Base-by-base conservation (phyloP, 2,329 filamentous ascomycete species). In the Elsinoe batatas region DNA sequence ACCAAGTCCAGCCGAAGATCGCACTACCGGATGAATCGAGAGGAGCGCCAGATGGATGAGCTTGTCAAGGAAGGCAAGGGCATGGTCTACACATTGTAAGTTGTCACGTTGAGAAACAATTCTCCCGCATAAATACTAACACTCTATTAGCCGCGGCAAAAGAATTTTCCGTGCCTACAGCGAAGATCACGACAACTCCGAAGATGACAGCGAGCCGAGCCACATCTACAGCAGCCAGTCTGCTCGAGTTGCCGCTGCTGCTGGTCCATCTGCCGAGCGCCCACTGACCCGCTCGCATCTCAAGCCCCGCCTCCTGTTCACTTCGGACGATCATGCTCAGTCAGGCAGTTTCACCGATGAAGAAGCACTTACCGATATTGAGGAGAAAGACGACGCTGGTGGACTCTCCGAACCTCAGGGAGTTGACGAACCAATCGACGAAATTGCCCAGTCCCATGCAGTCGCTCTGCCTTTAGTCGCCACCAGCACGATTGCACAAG, bases 21-120 rank as follows among this genome's bases (percentile, higher is more conserved):
- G 68, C 15, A 76, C 82, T 58, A 76, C 78, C 0, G 80, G 82
- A 40, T 79, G 82, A 79, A 79, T 30, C 71, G 74, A 22, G 73
- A 80, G 61, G 72, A 79, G 36, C 53, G 44, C 10, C 60, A 58
- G 2, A 74, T 89, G 58, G 80, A 87, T 5, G 79, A 85, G 44
- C 81, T 81, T 12, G 76, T 79, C 3, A 69, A 75, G 32, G 82
- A 85, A 30, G 78, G 83, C 3, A 85, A 91, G 67, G 88, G 88
- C 58, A 78, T 89, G 65, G 74, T 90, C 59, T 88, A 83, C 63
- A 79, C 83, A 11, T 91, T 91, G 86, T 90, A 77, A 79, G 86
- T 83, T 37, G 61, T 7, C 40, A 43, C 22, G 17, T 26, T 11
- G 10, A 26, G 43, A 20, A 30, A 42, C n/a, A 22, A 36, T 58